Evolutionary conservation across 805 yeast genomes (phyloP).

Genomic region (Candida easanensis): DNA sequence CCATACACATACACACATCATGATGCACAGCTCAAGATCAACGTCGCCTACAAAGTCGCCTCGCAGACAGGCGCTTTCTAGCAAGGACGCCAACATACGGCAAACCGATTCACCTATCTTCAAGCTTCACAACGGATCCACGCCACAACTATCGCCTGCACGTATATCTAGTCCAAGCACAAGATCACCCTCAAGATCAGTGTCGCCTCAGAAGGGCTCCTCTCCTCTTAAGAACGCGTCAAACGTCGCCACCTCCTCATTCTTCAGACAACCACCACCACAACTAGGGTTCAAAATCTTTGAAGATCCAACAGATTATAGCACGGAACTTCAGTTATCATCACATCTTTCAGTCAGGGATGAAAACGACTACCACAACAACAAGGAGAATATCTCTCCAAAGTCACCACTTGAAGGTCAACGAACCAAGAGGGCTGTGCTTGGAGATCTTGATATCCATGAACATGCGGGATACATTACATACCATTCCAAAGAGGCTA

Average conservation of each 20-base stretch:
- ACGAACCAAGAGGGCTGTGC: conserved; percentile 1
- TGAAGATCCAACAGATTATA: conserved; percentile 25
- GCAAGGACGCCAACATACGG: conserved; percentile 26
- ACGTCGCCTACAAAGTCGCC: conserved; percentile 24
- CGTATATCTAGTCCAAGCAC: not conserved
- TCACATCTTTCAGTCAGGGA: conserved; percentile 14
- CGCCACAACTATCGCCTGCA: conserved; percentile 17
- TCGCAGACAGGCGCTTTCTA: conserved; percentile 24
- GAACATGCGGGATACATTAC: conserved; percentile 20
- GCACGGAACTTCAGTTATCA: conserved; percentile 15
- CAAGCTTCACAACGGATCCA: conserved; percentile 10
- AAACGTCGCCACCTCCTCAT: not conserved
- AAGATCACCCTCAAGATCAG: conserved; percentile 7
- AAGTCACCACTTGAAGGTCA: not conserved
- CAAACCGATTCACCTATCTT: conserved; percentile 7
- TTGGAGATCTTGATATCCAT: conserved; percentile 19
- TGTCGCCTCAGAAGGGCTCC: conserved; percentile 11
- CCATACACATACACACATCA: not conserved
- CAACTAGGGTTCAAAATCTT: conserved; percentile 24
- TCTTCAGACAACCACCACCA: conserved; percentile 11
- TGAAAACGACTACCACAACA: conserved; percentile 17
- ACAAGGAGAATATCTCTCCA: conserved; percentile 22
- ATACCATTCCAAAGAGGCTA: conserved; percentile 6
- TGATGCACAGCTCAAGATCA: conserved; percentile 14
- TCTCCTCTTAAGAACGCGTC: conserved; percentile 2